Evolutionary conservation across 257 asterid species (phyloP), one percentile per base, ranked within the genome.

Genomic region (Ophiorrhiza pumila): DNA sequence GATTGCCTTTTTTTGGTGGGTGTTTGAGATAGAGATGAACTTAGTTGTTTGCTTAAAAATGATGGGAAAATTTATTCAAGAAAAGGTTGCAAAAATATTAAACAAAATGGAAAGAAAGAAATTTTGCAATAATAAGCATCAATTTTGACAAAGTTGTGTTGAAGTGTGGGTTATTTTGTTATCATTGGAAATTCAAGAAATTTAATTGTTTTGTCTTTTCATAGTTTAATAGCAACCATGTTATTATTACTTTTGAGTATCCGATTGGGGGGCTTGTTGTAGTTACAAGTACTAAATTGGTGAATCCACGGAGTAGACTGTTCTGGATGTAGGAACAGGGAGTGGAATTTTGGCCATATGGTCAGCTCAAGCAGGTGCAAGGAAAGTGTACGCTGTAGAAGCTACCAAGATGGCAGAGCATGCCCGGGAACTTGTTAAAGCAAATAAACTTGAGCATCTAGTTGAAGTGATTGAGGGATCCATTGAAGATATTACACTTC

Each of bases 311-410:
- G 83, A 47, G 74, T 79, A 95, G 98, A 75, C 85, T 75, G 96
- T 95, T 76, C 85, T 95, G 80, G 99, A 95, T 86, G 99, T 95
- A 52, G 98, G 99, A 65, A 92, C 97, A 4, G 98, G 99, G 73
- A 95, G 99, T 17, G 99, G 99, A 47, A 95, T 95, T 71, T 87
- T 95, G 62, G 99, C 99, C 67, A 86, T 90, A 82, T 95, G 99
- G 99, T 95, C 96, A 55, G 99, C 98, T 23, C 99, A 88, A 80
- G 98, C 98, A 37, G 99, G 99, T 74, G 99, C 99, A 11, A 85
- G 90, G 79, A 95, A 95, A 83, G 99, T 95, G 22, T 95, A 92
- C 62, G 99, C 99, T 4, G 98, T 92, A 4, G 99, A 95, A 87
- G 99, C 99, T 73, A 92, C 99, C 41, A 92, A 95, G 84, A 95